Evolutionary conservation across 768 basidiomycete species (phyloP).

Genomic region (Crucibulum laeve): DNA sequence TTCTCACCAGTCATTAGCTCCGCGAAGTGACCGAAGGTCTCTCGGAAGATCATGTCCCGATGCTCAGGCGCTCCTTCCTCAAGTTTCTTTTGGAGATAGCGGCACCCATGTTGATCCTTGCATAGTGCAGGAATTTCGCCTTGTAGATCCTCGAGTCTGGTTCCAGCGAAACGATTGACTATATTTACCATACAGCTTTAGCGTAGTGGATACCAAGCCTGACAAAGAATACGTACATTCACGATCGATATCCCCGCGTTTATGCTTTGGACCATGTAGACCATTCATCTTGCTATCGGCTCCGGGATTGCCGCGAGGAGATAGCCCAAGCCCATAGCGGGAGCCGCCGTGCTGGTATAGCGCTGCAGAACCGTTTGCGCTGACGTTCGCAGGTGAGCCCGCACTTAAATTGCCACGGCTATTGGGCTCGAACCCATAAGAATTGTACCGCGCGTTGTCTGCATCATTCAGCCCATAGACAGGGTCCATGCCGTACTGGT

Average conservation of each 20-base stretch:
- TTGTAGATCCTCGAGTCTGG: constrained; percentile 89
- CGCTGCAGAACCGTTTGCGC: constrained; percentile 63
- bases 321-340: constrained; percentile 68
- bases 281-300: constrained; percentile 83
- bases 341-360: constrained; percentile 74
- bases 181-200: neutral
- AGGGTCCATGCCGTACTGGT: constrained; percentile 55
- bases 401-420: constrained; percentile 29
- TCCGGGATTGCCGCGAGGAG: constrained; percentile 43
- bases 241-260: constrained; percentile 88
- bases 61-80: constrained; percentile 95
- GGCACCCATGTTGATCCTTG: constrained; percentile 99
- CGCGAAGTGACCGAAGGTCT: constrained; percentile 96
- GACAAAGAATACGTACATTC: constrained; percentile 47
- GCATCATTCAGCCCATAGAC: constrained; percentile 45
- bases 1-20: constrained; percentile 92
- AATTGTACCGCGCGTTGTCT: constrained; percentile 51
- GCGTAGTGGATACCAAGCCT: neutral
- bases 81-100: constrained; percentile 97
- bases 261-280: constrained; percentile 89
- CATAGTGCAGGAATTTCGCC: constrained; percentile 93
- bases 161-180: constrained; percentile 98
- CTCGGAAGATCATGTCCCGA: constrained; percentile 98
- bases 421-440: constrained; percentile 52
- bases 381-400: constrained; percentile 20